A percentile compares a stretch with the other conserved stretches of the same genome.
phyloP scores from a whole-genome alignment of 768 basidiomycete species.

The Boletus tylopilopsis region DNA sequence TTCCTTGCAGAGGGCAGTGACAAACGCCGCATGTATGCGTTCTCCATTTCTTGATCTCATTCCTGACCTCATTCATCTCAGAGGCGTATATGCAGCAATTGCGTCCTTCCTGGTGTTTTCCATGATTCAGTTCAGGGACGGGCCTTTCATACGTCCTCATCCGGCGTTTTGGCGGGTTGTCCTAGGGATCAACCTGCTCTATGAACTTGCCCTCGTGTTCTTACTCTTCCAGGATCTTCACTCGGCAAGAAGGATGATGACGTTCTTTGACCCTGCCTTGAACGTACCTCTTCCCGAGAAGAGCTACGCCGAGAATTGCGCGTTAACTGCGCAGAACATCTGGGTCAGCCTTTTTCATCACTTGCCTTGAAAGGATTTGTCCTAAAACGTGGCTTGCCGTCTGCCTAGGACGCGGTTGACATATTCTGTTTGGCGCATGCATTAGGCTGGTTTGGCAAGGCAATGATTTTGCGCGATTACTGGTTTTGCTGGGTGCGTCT shows the following conservation, averaged over 20 bases:
- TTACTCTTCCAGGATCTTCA: slow-evolving; percentile 80
- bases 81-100: slow-evolving; percentile 74
- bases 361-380: neutral
- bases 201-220: slow-evolving; percentile 80
- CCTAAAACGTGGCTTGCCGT: neutral
- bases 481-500: slow-evolving; percentile 87
- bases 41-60: neutral
- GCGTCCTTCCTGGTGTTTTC: slow-evolving; percentile 76
- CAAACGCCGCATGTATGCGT: slow-evolving; percentile 72
- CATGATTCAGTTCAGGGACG: slow-evolving; percentile 87
- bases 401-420: slow-evolving; percentile 66
- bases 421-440: slow-evolving; percentile 86
- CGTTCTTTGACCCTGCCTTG: slow-evolving; percentile 66
- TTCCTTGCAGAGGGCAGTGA: slow-evolving; percentile 81
- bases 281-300: slow-evolving; percentile 78
- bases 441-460: slow-evolving; percentile 89
- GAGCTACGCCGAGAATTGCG: slow-evolving; percentile 80
- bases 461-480: slow-evolving; percentile 84
- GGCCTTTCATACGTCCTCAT: slow-evolving; percentile 85
- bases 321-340: slow-evolving; percentile 54
- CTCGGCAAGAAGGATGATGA: slow-evolving; percentile 77
- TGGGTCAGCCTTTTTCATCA: slow-evolving; percentile 48
- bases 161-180: slow-evolving; percentile 83
- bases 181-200: slow-evolving; percentile 77
- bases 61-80: slow-evolving; percentile 29